These are phyloP conservation scores for Exophiala oligosperma DNA, from an alignment of 2,329 filamentous ascomycete species.

Conservation along the genomic window DNA sequence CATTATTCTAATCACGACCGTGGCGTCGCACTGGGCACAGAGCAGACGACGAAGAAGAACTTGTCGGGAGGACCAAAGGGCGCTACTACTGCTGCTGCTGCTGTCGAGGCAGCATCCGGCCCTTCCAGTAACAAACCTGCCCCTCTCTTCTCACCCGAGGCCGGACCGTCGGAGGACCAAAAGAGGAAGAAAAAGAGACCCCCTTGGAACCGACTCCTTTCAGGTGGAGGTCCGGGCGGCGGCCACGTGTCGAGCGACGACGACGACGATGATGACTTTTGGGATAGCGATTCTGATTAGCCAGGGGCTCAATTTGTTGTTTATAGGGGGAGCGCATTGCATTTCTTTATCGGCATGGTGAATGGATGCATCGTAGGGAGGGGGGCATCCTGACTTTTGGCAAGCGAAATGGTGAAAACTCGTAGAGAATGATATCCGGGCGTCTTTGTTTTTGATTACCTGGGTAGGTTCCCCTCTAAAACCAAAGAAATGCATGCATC, in stretches of 20 bases:
- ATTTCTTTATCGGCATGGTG: neutral
- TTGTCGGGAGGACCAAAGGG: too few relatives aligned
- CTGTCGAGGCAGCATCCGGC: too few relatives aligned
- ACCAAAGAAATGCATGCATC: too few relatives aligned
- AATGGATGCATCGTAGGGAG: too few relatives aligned
- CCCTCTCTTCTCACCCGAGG: too few relatives aligned
- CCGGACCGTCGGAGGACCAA: neutral
- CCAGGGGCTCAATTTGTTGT: neutral
- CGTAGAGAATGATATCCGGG: neutral
- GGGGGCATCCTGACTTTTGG: neutral
- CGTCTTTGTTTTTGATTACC: neutral
- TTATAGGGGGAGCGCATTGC: neutral
- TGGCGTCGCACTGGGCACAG: too few relatives aligned
- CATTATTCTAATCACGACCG: too few relatives aligned
- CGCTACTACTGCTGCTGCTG: too few relatives aligned
- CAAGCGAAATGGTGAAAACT: neutral
- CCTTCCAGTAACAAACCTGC: too few relatives aligned
- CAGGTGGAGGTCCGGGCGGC: neutral
- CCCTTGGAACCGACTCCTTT: neutral
- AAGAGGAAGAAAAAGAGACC: neutral
- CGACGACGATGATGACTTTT: slow-evolving; percentile 3
- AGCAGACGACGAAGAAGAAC: too few relatives aligned
- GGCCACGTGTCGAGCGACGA: neutral
- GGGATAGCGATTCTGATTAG: slow-evolving; percentile 1
- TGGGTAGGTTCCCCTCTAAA: too few relatives aligned